Conservation (phyloP, 2,329 filamentous ascomycete species). For the Alternaria brassicae region DNA sequence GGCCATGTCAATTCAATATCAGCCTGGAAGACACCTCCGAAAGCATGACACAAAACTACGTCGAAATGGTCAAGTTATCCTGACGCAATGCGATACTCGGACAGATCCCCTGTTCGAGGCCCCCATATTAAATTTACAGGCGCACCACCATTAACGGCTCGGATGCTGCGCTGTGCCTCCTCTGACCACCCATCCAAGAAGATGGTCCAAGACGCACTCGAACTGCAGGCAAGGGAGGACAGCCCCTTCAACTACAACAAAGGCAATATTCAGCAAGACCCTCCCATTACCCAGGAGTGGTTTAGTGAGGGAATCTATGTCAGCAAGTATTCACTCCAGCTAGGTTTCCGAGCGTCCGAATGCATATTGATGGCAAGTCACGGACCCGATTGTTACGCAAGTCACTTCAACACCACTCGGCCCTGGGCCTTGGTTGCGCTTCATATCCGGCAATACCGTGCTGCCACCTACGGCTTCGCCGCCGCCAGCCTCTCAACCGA, state of each 20-base stretch:
- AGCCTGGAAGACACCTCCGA: background rate
- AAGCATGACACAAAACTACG: background rate
- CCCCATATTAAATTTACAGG: background rate
- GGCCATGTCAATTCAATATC: background rate
- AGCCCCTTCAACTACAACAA: conserved; percentile 69
- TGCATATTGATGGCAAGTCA: background rate
- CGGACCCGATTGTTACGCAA: conserved; percentile 64
- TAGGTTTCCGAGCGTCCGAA: background rate
- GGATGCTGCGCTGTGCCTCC: background rate
- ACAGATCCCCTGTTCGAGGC: background rate
- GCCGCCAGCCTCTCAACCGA: conserved; percentile 43
- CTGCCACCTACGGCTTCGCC: conserved; percentile 55
- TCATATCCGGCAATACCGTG: conserved; percentile 47
- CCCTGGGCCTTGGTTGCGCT: conserved; percentile 39
- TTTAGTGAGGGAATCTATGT: conserved; percentile 57
- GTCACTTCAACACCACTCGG: conserved; percentile 58
- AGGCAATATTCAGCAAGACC: conserved; percentile 68
- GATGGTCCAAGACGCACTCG: conserved; percentile 66
- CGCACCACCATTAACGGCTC: background rate
- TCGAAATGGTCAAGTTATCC: background rate
- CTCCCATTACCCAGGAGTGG: conserved; percentile 58
- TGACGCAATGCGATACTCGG: background rate
- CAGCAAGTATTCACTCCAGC: conserved; percentile 51
- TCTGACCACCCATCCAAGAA: conserved; percentile 40
- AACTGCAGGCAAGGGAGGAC: conserved; percentile 60